A percentile compares a stretch with the other conserved stretches of the same genome.
These are phyloP conservation scores for Neoarthrinium moseri DNA, from an alignment of 2,329 filamentous ascomycete genomes.

Conservation along the genomic window DNA sequence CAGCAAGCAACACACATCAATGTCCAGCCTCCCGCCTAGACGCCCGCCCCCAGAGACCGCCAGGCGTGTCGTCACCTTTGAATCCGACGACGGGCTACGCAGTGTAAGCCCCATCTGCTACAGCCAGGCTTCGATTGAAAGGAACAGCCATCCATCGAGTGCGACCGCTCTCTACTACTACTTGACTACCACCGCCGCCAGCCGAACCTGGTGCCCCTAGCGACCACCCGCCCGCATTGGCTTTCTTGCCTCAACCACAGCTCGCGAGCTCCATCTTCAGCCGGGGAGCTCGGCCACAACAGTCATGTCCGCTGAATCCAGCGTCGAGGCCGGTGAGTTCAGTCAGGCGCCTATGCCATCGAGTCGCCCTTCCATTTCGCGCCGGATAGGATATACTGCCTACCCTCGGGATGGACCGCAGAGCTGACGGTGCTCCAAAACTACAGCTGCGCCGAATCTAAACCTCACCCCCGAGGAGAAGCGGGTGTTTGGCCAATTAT, in stretches of 20 bases:
- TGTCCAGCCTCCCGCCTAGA: not conserved
- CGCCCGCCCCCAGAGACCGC: too few relatives aligned
- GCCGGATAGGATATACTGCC: too few relatives aligned
- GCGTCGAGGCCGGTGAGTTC: slow-evolving; percentile 17
- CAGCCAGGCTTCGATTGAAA: too few relatives aligned
- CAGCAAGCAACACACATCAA: not conserved
- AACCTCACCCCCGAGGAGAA: slow-evolving; percentile 92
- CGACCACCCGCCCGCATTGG: too few relatives aligned
- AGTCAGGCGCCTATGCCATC: too few relatives aligned
- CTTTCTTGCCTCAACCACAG: not conserved
- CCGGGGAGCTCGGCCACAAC: slow-evolving; percentile 24
- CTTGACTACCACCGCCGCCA: not conserved
- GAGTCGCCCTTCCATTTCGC: too few relatives aligned
- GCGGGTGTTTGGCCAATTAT: slow-evolving; percentile 88
- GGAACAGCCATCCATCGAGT: too few relatives aligned
- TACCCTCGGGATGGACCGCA: slow-evolving; percentile 5
- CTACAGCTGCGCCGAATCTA: slow-evolving; percentile 62
- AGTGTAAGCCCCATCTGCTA: too few relatives aligned
- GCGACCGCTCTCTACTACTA: too few relatives aligned
- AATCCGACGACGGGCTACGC: too few relatives aligned
- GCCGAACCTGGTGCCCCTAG: too few relatives aligned
- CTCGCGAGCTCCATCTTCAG: slow-evolving; percentile 20
- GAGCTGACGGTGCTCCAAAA: slow-evolving; percentile 1
- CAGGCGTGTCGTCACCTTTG: too few relatives aligned
- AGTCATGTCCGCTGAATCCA: slow-evolving; percentile 29